Base-by-base conservation (phyloP, 2,329 filamentous ascomycete species). In the Aspergillus ibericus region DNA sequence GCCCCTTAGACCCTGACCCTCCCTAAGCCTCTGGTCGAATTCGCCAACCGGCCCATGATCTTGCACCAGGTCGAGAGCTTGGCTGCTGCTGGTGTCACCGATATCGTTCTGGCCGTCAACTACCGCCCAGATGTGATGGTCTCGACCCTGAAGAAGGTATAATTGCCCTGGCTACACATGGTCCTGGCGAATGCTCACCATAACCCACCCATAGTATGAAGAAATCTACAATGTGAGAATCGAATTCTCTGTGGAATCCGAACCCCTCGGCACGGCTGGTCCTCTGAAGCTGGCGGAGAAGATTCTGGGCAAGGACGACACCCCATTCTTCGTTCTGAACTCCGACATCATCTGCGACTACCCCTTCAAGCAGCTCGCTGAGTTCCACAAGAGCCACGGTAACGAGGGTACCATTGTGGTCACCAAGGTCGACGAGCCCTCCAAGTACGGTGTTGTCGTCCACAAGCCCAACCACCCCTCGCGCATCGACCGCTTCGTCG, bases 31-130 rank as follows among this genome's bases (percentile, higher is more conserved):
- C 85, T 99, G 68, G 95, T 99, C 73, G 93, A 99, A 81, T 99
- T 99, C 74, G 92, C 87, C 75, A 99, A 99, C 85, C 93, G 95
- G 81, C 95, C 93, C 76, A 99, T 99, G 93, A 98, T 99, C 78
- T 85, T 96, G 73, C 93, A 98, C 81, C 93, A 99, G 81, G 91
- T 99, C 70, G 92, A 97, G 81, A 92, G 92, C 66, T 85, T 99
- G 68, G 93, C 95, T 68, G 89, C 88, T 60, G 93, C 92, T 59
- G 93, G 93, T 76, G 95, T 98, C 66, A 98, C 92, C 63, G 93
- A 98, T 81, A 96, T 99, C 72, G 93, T 99, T 56, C 87, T 99
- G 59, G 93, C 95, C 62, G 95, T 99, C 78, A 99, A 99, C 85
- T 99, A 99, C 84, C 88, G 93, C 68, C 93, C 93, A 42, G 95